These are phyloP conservation scores for Talaromyces islandicus DNA, from an alignment of 2,329 filamentous ascomycete genomes.

Conservation along the genomic window DNA sequence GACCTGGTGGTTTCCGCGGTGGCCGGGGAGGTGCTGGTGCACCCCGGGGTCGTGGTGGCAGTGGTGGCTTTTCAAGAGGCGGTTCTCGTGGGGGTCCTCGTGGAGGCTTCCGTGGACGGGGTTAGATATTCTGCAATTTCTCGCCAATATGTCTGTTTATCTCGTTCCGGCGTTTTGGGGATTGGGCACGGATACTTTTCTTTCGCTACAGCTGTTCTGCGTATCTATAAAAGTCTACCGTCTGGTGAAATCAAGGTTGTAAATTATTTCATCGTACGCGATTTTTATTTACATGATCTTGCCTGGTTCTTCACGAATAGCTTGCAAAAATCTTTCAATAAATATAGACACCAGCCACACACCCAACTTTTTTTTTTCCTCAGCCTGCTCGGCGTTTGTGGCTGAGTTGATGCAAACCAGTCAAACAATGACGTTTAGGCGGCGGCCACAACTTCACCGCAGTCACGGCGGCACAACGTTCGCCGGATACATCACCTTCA, in stretches of 20 bases:
- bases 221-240: constrained; percentile 29
- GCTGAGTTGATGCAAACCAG: constrained; percentile 8
- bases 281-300: not conserved
- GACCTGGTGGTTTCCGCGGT: constrained; percentile 9
- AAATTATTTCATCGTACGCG: constrained; percentile 4
- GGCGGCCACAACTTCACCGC: not conserved
- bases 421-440: constrained; percentile 30
- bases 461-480: not conserved
- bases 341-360: constrained; percentile 6
- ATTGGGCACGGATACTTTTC: constrained; percentile 31
- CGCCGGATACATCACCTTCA: not conserved
- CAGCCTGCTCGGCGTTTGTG: constrained; percentile 3
- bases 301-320: not conserved
- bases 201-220: constrained; percentile 29
- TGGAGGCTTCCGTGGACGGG: constrained; percentile 22
- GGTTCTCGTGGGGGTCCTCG: constrained; percentile 27
- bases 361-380: constrained; percentile 3
- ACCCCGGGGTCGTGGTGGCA: constrained; percentile 15
- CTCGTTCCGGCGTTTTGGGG: constrained; percentile 39
- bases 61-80: constrained; percentile 24
- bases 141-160: constrained; percentile 19
- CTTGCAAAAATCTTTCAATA: not conserved
- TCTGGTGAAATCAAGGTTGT: constrained; percentile 20
- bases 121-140: constrained; percentile 14
- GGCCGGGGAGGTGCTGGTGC: constrained; percentile 7